Evolutionary conservation across 306 rosid genomes (phyloP), one percentile per base, ranked within the genome.

Genomic region (Citrullus colocynthis): DNA sequence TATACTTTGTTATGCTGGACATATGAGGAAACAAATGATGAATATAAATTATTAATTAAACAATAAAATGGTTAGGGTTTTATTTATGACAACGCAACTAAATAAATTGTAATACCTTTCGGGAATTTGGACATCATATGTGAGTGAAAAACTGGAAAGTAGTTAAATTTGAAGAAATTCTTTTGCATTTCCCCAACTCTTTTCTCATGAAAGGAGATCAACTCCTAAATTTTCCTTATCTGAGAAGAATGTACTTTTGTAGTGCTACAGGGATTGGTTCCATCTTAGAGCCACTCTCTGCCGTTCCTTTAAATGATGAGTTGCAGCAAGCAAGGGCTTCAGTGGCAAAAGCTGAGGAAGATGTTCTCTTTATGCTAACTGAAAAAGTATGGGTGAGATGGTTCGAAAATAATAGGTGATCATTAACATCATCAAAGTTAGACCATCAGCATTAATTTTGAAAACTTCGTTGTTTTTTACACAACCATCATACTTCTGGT

Each of bases 321-420:
- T 85, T 95, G 89, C 98, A 90, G 82, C 85, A 78, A 85, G 91
- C 98, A 10, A 89, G 89, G 87, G 86, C 82, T 78, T 84, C 81
- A n/a, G 93, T 89, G 44, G 89, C 88, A 62, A 90, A 90, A 86
- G 93, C 96, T 52, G 98, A 90, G 90, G 85, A 88, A 56, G 97
- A 95, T 52, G 96, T 91, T 76, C 97, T 95, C 60, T 81, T 85
- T 74, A 61, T 84, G 89, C 86, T 95, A 75, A 85, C 97, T 58
- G 83, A 85, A 82, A 92, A 90, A 96, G 98, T 95, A 82, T 32
- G 55, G 77, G 71, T 54, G 57, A 80, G 78, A 81, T 79, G 56
- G 28, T 73, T 51, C 1, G 3, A 51, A 45, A 73, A 28, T 49
- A 73, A 30, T 73, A 73, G 44, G 44, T 73, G 61, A 72, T 49